These are phyloP conservation scores for Trichoderma endophyticum DNA, from an alignment of 2,329 filamentous ascomycete species.

Conservation along the genomic window DNA sequence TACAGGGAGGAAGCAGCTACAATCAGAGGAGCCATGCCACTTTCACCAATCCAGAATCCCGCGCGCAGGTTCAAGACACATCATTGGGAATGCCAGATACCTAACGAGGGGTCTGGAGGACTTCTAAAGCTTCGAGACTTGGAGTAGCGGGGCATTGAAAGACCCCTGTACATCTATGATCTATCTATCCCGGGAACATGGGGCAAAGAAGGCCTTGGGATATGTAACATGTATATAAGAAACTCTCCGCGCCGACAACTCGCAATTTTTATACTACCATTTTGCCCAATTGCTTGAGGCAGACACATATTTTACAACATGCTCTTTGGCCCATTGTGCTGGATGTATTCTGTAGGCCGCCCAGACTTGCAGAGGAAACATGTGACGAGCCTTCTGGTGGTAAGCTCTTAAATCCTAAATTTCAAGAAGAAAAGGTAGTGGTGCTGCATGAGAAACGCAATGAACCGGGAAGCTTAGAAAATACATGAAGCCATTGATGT, in stretches of 20 bases:
- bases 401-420: neutral
- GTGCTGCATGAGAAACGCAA: neutral
- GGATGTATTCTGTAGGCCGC: neutral
- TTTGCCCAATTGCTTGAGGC: neutral
- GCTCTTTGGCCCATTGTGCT: neutral
- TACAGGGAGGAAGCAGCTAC: neutral
- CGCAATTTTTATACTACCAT: neutral
- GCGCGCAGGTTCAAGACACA: neutral
- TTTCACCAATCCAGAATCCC: neutral
- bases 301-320: neutral
- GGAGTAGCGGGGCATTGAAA: slow-evolving; percentile 1
- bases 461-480: neutral
- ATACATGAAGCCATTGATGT: neutral
- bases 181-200: neutral
- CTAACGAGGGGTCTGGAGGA: neutral
- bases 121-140: neutral
- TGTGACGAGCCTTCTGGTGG: neutral
- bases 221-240: neutral
- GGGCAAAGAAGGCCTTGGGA: neutral
- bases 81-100: neutral
- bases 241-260: neutral
- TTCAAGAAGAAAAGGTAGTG: neutral
- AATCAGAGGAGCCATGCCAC: neutral
- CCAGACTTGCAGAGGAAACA: neutral
- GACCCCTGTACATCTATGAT: neutral